Percentiles rank a stretch among this genome's conserved stretches.
phyloP scores from a whole-genome alignment of 2,329 filamentous ascomycete species.

The Lasiodiplodia gonubiensis region DNA sequence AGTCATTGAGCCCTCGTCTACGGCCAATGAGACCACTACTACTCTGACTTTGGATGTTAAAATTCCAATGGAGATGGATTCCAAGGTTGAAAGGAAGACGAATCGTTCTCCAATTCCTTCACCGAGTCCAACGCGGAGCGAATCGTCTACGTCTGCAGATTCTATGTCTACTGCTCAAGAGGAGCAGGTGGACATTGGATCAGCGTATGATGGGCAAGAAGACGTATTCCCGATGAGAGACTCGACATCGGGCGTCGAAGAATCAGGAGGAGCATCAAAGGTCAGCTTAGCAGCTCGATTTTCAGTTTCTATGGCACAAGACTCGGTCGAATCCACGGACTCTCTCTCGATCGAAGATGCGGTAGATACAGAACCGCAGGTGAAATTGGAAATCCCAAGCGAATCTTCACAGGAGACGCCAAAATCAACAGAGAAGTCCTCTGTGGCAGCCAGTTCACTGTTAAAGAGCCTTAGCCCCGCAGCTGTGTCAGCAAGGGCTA shows the following conservation, averaged over 20 bases:
- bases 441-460: constrained; percentile 5
- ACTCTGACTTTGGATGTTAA: constrained; percentile 29
- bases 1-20: constrained; percentile 38
- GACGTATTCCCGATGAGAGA: not conserved
- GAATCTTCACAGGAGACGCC: constrained; percentile 3
- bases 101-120: not conserved
- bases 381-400: constrained; percentile 32
- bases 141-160: not conserved
- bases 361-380: constrained; percentile 25
- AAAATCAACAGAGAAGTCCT: not conserved
- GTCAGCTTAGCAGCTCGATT: constrained; percentile 39
- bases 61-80: constrained; percentile 7
- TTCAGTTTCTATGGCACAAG: constrained; percentile 40
- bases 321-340: constrained; percentile 12
- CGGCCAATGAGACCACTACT: constrained; percentile 33
- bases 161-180: constrained; percentile 22
- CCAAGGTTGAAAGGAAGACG: not conserved
- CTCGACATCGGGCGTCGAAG: not conserved
- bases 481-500: constrained; percentile 1
- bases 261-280: constrained; percentile 33
- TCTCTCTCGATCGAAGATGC: constrained; percentile 11
- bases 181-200: not conserved
- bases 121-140: not conserved
- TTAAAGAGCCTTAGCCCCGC: not conserved
- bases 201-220: not conserved